These are phyloP conservation scores for Aspergillus sclerotioniger DNA, from an alignment of 495 filamentous ascomycete genomes.

Conservation along the genomic window DNA sequence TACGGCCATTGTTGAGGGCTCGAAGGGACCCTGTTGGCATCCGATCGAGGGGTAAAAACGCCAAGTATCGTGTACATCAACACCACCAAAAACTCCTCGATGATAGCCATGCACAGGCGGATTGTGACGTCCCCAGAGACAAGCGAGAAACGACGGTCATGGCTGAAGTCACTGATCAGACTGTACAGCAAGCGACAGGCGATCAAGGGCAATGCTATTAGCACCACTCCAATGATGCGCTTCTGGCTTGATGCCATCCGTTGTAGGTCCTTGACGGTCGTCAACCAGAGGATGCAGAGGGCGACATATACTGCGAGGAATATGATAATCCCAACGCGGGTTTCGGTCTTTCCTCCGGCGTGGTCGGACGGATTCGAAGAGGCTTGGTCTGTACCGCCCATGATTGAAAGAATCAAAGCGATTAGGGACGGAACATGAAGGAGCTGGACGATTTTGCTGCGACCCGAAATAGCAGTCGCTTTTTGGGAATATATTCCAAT, in stretches of 20 bases:
- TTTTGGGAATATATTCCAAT: conserved; percentile 11
- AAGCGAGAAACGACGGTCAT: conserved; percentile 13
- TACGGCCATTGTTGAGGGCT: too few species aligned
- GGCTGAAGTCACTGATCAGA: conserved; percentile 16
- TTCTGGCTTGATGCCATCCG: conserved; percentile 14
- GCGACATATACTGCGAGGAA: conserved; percentile 14
- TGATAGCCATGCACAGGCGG: conserved; percentile 18
- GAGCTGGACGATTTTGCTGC: conserved; percentile 15
- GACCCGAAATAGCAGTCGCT: conserved; percentile 17
- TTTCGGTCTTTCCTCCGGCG: conserved; percentile 7
- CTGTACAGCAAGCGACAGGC: conserved; percentile 16
- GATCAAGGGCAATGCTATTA: conserved; percentile 16
- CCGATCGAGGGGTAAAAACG: conserved; percentile 6
- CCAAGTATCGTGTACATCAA: conserved; percentile 19
- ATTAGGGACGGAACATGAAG: conserved; percentile 20
- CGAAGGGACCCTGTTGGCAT: too few species aligned
- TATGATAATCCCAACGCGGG: conserved; percentile 14
- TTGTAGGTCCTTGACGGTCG: conserved; percentile 7
- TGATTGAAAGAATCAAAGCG: conserved; percentile 19
- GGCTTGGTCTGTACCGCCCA: conserved; percentile 15
- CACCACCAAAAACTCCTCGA: conserved; percentile 23
- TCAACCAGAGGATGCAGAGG: conserved; percentile 9
- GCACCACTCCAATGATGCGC: conserved; percentile 11
- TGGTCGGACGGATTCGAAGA: conserved; percentile 15
- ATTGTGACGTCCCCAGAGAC: conserved; percentile 8